phyloP scores from a whole-genome alignment of 108 stramenopile species.

The Parietichytrium sp. region DNA sequence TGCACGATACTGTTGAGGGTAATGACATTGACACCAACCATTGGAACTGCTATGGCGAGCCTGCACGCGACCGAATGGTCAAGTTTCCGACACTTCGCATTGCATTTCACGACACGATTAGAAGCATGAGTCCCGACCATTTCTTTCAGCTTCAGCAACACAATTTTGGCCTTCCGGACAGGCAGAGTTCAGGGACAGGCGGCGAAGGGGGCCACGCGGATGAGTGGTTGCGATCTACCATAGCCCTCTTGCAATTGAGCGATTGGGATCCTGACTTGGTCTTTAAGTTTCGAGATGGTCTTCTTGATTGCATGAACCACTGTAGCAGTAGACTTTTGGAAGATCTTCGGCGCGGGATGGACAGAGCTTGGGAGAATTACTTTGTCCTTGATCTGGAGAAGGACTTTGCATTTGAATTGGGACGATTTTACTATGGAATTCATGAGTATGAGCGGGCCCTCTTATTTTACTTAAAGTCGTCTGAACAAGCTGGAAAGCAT shows the following conservation, averaged over 20 bases:
- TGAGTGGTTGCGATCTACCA: neutral
- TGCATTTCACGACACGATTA: slow-evolving; percentile 60
- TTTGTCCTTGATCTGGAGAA: slow-evolving; percentile 69
- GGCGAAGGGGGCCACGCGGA: neutral
- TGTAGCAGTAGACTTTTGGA: slow-evolving; percentile 55
- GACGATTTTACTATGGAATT: slow-evolving; percentile 68
- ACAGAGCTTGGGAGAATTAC: slow-evolving; percentile 65
- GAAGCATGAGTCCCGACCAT: slow-evolving; percentile 69
- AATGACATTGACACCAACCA: neutral
- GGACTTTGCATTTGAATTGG: slow-evolving; percentile 65
- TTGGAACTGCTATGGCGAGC: slow-evolving; percentile 27
- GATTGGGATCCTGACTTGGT: slow-evolving; percentile 74
- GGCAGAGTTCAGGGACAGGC: no score
- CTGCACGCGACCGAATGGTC: slow-evolving; percentile 32
- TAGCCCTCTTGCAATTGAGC: slow-evolving; percentile 48
- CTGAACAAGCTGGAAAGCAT: slow-evolving; percentile 62
- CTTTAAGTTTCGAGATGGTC: slow-evolving; percentile 68
- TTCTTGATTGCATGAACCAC: slow-evolving; percentile 57
- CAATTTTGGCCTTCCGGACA: neutral
- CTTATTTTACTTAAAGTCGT: slow-evolving; percentile 56
- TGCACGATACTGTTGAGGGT: neutral
- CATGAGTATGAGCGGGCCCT: slow-evolving; percentile 61
- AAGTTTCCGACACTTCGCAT: slow-evolving; percentile 53
- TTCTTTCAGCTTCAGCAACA: slow-evolving; percentile 70
- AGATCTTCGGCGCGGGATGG: slow-evolving; percentile 63